Evolutionary conservation across 2,329 filamentous ascomycete genomes (phyloP).

Genomic region (Camptophora hylomeconis): DNA sequence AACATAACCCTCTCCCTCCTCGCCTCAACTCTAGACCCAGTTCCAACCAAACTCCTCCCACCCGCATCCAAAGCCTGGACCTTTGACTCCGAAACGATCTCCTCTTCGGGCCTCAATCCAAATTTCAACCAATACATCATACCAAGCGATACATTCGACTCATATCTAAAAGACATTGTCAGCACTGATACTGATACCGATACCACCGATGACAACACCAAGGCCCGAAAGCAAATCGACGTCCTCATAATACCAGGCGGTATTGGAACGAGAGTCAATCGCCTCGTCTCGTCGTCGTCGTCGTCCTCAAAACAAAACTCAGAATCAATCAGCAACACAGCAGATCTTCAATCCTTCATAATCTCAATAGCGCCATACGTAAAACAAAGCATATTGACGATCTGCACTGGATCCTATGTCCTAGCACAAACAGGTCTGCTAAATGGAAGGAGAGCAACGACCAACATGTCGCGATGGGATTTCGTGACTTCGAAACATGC

Average conservation of each 20-base stretch:
- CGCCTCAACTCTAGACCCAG: constrained; percentile 21
- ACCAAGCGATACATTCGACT: constrained; percentile 36
- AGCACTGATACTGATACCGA: no score
- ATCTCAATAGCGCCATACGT: no score
- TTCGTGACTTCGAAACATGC: constrained; percentile 35
- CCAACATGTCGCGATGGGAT: constrained; percentile 49
- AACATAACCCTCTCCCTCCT: constrained; percentile 20
- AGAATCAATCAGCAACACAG: no score
- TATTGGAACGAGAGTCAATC: constrained; percentile 33
- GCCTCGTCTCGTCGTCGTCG: no score
- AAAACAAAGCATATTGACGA: constrained; percentile 43
- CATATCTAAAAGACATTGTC: no score
- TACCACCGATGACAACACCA: no score
- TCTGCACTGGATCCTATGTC: constrained; percentile 53
- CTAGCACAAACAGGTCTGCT: constrained; percentile 47
- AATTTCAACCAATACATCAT: constrained; percentile 28
- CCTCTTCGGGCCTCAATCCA: no score
- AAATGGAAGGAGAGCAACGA: constrained; percentile 48
- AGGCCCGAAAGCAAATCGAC: constrained; percentile 34
- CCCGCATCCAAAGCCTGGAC: constrained; percentile 7
- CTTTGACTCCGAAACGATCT: no score
- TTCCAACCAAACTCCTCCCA: constrained; percentile 18
- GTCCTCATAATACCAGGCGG: constrained; percentile 57
- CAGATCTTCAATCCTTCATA: constrained; percentile 36
- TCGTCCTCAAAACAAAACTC: neutral